Conservation (phyloP, 2,329 filamentous ascomycete genomes). For the Colletotrichum sp. region DNA sequence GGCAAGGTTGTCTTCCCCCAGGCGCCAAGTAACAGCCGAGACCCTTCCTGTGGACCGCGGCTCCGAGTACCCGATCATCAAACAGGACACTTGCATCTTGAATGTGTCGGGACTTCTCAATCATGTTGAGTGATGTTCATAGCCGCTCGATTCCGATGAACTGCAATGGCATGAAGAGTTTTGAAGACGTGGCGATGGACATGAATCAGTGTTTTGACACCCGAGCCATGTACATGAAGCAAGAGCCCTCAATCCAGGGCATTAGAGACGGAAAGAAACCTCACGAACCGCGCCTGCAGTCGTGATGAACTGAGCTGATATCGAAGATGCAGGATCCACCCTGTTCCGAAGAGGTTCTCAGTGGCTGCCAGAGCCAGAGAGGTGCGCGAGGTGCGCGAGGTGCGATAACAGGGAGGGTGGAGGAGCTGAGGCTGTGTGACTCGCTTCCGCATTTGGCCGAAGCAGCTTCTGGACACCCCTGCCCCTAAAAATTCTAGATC, state of each 20-base stretch:
- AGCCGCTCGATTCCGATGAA: not conserved
- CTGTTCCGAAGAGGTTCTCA: not conserved
- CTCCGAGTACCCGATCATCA: not conserved
- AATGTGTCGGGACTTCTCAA: not conserved
- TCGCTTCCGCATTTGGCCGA: constrained; percentile 23
- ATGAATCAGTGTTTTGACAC: not conserved
- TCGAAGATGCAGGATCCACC: not conserved
- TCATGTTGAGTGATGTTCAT: not conserved
- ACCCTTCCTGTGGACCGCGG: not conserved
- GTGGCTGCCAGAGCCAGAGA: not conserved
- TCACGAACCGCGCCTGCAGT: not conserved
- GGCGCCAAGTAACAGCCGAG: not conserved
- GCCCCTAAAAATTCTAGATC: constrained; percentile 8
- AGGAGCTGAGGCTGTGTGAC: not conserved
- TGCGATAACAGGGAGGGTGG: not conserved
- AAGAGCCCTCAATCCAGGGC: not conserved
- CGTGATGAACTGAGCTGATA: not conserved
- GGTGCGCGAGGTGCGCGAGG: not conserved
- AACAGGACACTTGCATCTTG: not conserved
- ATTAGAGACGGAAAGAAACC: not conserved
- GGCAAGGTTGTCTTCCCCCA: not conserved
- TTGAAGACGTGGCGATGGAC: not conserved
- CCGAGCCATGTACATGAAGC: not conserved
- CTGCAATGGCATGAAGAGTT: not conserved
- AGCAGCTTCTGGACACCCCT: not conserved